phyloP scores from a whole-genome alignment of 306 rosid species.

The Chamaecrista fasciculata region DNA sequence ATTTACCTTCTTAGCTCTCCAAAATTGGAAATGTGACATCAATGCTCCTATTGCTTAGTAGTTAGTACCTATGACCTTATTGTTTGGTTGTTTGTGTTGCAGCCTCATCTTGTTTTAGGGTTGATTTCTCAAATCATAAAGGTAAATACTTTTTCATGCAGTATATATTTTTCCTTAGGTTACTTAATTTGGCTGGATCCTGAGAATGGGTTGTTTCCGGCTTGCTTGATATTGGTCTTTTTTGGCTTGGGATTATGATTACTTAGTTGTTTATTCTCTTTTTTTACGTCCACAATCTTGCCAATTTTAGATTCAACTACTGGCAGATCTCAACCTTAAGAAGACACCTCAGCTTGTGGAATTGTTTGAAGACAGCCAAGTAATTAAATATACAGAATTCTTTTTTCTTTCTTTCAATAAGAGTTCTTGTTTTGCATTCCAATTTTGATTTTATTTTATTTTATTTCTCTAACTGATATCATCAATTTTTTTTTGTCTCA shows the following conservation, averaged over 20 bases:
- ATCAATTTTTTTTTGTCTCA: constrained; percentile 34
- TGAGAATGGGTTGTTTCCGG: neutral
- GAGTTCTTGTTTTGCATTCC: too few species aligned
- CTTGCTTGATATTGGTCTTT: neutral
- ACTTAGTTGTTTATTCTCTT: constrained; percentile 16
- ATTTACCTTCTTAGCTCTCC: constrained; percentile 4
- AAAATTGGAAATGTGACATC: neutral
- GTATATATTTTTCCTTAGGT: too few species aligned
- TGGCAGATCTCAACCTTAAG: constrained; percentile 94
- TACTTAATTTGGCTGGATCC: constrained; percentile 9
- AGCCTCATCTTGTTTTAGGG: constrained; percentile 92
- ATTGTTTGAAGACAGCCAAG: constrained; percentile 81
- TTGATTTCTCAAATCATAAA: constrained; percentile 95
- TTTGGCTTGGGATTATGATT: constrained; percentile 24
- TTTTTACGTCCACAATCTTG: constrained; percentile 22
- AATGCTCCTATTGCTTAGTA: neutral
- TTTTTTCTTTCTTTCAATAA: neutral
- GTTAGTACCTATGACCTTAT: constrained; percentile 18
- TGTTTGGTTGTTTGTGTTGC: constrained; percentile 45
- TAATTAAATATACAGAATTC: constrained; percentile 24
- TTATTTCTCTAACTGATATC: constrained; percentile 12
- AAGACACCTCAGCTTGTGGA: constrained; percentile 98
- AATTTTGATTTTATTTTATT: neutral
- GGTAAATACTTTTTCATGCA: constrained; percentile 45
- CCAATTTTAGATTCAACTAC: constrained; percentile 76